Conservation (phyloP, 176 grass and related monocot species). For the Saccharum officinarum region DNA sequence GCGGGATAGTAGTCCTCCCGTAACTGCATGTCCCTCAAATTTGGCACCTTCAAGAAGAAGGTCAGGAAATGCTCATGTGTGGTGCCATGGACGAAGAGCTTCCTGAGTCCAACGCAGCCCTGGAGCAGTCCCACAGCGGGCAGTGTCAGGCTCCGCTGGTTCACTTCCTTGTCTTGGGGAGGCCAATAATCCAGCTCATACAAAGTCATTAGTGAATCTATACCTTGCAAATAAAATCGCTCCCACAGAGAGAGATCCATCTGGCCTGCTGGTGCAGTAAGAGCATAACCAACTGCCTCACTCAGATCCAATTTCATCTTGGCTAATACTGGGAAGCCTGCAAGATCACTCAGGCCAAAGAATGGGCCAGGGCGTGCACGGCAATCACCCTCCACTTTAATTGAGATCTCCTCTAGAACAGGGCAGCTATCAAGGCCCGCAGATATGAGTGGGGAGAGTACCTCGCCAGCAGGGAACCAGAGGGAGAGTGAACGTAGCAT, state of each 20-base stretch:
- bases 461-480: conserved; percentile 78
- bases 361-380: conserved; percentile 35
- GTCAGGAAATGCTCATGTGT: conserved; percentile 90
- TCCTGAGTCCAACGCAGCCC: conserved; percentile 55
- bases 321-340: conserved; percentile 49
- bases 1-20: conserved; percentile 96
- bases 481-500: conserved; percentile 75
- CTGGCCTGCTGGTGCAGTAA: conserved; percentile 83
- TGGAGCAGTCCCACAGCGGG: conserved; percentile 64
- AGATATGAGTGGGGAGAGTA: conserved; percentile 61
- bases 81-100: conserved; percentile 95
- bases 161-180: conserved; percentile 93
- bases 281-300: conserved; percentile 85
- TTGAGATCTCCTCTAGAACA: conserved; percentile 69
- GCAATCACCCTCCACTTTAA: conserved; percentile 95
- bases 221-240: conserved; percentile 82
- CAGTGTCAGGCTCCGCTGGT: conserved; percentile 79
- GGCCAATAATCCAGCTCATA: conserved; percentile 98
- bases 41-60: conserved; percentile 66
- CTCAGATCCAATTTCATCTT: conserved; percentile 96
- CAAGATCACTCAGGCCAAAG: conserved; percentile 70
- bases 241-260: conserved; percentile 97
- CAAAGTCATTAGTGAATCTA: conserved; percentile 47
- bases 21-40: conserved; percentile 84
- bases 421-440: conserved; percentile 71